phyloP scores from a whole-genome alignment of 306 rosid species.

The Gleditsia sinensis region DNA sequence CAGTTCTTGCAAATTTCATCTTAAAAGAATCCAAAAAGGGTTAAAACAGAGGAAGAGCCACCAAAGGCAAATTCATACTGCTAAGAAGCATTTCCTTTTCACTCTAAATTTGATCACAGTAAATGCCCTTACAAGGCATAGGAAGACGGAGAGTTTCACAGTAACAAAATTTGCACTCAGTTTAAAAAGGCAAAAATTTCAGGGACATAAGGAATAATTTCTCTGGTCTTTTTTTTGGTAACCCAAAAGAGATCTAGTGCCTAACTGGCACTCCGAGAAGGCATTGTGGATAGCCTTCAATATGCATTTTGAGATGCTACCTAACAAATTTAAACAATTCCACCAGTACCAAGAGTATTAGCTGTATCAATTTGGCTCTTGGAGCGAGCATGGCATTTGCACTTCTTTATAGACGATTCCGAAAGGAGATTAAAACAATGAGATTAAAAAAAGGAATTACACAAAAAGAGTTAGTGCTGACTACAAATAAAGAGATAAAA shows the following conservation, averaged over 20 bases:
- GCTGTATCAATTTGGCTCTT: constrained; percentile 46
- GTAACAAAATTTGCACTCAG: constrained; percentile 14
- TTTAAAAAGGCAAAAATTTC: neutral
- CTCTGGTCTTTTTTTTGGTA: neutral
- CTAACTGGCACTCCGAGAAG: constrained; percentile 29
- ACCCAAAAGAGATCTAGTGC: constrained; percentile 4
- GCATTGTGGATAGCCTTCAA: constrained; percentile 13
- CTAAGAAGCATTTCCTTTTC: neutral
- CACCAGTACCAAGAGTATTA: constrained; percentile 37
- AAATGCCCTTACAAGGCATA: constrained; percentile 23
- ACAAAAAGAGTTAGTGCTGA: too few species aligned
- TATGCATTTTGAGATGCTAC: constrained; percentile 32
- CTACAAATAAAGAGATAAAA: neutral
- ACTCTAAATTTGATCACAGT: neutral
- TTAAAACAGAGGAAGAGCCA: constrained; percentile 2
- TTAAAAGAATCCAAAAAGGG: too few species aligned
- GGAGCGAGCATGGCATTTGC: constrained; percentile 37
- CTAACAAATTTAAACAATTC: constrained; percentile 38
- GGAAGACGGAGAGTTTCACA: neutral
- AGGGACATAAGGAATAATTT: neutral
- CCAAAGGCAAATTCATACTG: neutral
- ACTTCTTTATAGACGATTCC: constrained; percentile 18
- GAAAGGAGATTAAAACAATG: constrained; percentile 9
- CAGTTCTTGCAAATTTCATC: too few species aligned
- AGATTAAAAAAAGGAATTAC: too few species aligned